Base-by-base conservation (phyloP, 352 stramenopile species). In the Nothophytophthora sp. region DNA sequence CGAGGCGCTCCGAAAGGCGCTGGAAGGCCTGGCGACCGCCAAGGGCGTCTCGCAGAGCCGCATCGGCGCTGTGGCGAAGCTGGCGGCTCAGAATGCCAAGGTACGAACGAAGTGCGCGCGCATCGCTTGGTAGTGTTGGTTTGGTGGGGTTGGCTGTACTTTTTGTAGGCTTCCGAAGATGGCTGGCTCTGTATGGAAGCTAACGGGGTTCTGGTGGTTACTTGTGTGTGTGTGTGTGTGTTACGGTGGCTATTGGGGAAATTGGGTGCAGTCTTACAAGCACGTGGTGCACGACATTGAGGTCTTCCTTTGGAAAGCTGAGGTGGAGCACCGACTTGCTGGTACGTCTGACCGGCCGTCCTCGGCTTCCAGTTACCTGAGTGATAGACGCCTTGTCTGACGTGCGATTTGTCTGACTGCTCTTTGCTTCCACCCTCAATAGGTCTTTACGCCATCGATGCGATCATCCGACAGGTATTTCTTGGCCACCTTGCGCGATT, bases 241-340 rank as follows among this genome's bases (percentile, higher is more conserved):
- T 50, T 50, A 22, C 25, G n/a, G n/a, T n/a, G n/a, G n/a, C n/a
- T n/a, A n/a, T n/a, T n/a, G n/a, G n/a, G n/a, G n/a, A n/a, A n/a
- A n/a, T n/a, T n/a, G n/a, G n/a, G n/a, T 25, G 25, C 55, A 94
- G 81, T 81, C 85, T 50, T 95, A 95, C 61, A 95, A 95, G 55
- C 81, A 86, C 45, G 84, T 95, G 35, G 84, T 95, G 48, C 81
- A 95, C 28, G 84, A 92, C 29, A 80, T 95, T 7, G 84, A 95
- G 66, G 63, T 83, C 25, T 90, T 92, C 61, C 32, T 95, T 35
- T 95, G 84, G 84, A 91, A 90, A 40, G 71, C 79, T 0, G 81
- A 94, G 25, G 60, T 79, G n/a, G 81, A 95, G 54, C 80, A 92
- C 50, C 80, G 81, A 34, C 63, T 95, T 25, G 83, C 74, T 70